A percentile compares a stretch with the other conserved stretches of the same genome.
These are phyloP conservation scores for Isatis lusitanica DNA, from an alignment of 441 rosid genomes.

Conservation along the genomic window DNA sequence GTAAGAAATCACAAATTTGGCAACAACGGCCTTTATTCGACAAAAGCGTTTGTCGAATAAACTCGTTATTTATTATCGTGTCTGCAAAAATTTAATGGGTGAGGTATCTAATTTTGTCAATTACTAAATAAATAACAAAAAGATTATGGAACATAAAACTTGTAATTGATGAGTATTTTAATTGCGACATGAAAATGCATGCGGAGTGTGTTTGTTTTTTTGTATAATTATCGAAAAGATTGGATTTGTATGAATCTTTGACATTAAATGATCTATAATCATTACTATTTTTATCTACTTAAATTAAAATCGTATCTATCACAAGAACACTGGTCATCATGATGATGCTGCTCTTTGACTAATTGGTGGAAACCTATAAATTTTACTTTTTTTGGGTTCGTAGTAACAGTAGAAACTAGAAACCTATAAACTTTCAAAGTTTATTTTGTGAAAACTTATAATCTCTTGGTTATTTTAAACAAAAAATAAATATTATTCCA, in stretches of 20 bases:
- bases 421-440: not conserved
- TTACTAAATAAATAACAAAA: not conserved
- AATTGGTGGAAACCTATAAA: constrained; percentile 17
- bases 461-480: not conserved
- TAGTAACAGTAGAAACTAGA: constrained; percentile 3
- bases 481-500: no score
- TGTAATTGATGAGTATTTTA: not conserved
- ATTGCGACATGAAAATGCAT: constrained; percentile 16
- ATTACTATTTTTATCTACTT: not conserved
- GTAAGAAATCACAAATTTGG: not conserved
- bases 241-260: constrained; percentile 29
- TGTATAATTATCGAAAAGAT: not conserved
- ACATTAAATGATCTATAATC: constrained; percentile 31
- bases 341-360: constrained; percentile 37
- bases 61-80: not conserved
- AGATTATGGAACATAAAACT: not conserved
- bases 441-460: not conserved
- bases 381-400: not conserved
- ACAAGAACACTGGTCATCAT: constrained; percentile 32
- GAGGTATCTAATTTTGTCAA: not conserved
- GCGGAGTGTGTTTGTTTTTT: not conserved
- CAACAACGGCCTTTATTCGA: not conserved
- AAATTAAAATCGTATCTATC: constrained; percentile 19
- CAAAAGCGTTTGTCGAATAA: no score
- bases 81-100: not conserved